phyloP scores from a whole-genome alignment of 257 asterid genomes.

The Petunia axillaris region DNA sequence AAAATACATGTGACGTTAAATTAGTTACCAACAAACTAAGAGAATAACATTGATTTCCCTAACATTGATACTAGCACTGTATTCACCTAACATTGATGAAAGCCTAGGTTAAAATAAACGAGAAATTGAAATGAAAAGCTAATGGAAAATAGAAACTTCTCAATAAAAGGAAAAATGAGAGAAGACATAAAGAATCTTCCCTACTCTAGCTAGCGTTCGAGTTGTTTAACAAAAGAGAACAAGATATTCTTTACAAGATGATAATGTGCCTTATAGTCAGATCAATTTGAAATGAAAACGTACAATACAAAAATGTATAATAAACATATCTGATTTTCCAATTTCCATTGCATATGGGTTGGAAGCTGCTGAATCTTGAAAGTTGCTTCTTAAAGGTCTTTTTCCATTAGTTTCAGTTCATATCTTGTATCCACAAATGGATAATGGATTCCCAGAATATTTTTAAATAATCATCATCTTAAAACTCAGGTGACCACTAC shows the following conservation, averaged over 20 bases:
- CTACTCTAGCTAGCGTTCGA: not conserved
- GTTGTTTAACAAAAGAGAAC: not conserved
- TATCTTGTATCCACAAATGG: not conserved
- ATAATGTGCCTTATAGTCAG: not conserved
- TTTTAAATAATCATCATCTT: not conserved
- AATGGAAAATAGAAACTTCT: not conserved
- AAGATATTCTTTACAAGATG: not conserved
- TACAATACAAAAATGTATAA: not conserved
- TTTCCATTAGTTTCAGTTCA: too few relatives aligned
- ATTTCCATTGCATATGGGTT: not conserved
- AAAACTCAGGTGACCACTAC: too few relatives aligned
- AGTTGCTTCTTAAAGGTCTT: not conserved
- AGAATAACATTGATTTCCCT: too few relatives aligned
- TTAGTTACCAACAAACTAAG: too few relatives aligned
- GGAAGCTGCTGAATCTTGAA: not conserved
- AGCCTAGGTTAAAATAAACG: not conserved
- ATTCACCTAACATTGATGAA: not conserved
- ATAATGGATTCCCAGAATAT: not conserved
- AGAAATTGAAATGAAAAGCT: not conserved
- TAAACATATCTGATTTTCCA: not conserved
- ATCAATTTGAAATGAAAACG: not conserved
- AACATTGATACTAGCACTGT: too few relatives aligned
- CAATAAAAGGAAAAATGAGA: not conserved
- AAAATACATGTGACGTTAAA: too few relatives aligned
- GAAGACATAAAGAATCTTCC: not conserved